phyloP scores from a whole-genome alignment of 2,329 filamentous ascomycete species.

The Aschersonia sp. region DNA sequence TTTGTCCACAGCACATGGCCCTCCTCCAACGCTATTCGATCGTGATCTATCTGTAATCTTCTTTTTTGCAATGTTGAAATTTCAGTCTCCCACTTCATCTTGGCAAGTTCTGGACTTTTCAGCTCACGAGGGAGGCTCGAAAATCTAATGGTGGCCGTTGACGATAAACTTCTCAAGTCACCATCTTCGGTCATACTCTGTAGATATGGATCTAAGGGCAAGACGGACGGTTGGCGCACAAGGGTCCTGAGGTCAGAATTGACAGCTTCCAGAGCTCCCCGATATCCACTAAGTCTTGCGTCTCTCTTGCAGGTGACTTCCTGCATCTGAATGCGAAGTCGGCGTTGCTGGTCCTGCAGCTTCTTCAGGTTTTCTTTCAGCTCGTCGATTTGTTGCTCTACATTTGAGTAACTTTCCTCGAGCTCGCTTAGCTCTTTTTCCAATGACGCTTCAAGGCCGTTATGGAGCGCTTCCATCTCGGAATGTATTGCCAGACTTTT shows the following conservation, averaged over 20 bases:
- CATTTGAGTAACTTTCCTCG: constrained; percentile 32
- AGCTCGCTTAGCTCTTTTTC: constrained; percentile 46
- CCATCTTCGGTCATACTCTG: constrained; percentile 10
- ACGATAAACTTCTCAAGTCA: constrained; percentile 11
- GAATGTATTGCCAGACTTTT: constrained; percentile 33
- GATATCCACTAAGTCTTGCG: constrained; percentile 58
- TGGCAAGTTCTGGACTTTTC: constrained; percentile 56
- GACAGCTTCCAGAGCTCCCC: constrained; percentile 49
- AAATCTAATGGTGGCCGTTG: constrained; percentile 27
- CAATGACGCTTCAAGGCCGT: constrained; percentile 42
- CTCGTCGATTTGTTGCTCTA: constrained; percentile 50
- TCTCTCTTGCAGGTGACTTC: constrained; percentile 52
- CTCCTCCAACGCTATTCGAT: constrained; percentile 51
- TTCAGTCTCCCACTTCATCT: constrained; percentile 55
- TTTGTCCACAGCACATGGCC: constrained; percentile 54
- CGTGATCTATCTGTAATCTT: constrained; percentile 41
- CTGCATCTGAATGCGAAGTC: constrained; percentile 43
- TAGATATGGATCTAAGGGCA: constrained; percentile 34
- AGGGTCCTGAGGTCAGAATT: constrained; percentile 47
- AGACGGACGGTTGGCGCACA: constrained; percentile 40
- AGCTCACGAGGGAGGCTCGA: constrained; percentile 46
- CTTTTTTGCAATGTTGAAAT: constrained; percentile 38
- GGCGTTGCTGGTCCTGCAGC: constrained; percentile 45
- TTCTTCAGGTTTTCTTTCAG: constrained; percentile 49
- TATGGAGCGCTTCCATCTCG: constrained; percentile 40